phyloP scores from a whole-genome alignment of 2,329 filamentous ascomycete genomes.

The Leptosphaerulina australis region DNA sequence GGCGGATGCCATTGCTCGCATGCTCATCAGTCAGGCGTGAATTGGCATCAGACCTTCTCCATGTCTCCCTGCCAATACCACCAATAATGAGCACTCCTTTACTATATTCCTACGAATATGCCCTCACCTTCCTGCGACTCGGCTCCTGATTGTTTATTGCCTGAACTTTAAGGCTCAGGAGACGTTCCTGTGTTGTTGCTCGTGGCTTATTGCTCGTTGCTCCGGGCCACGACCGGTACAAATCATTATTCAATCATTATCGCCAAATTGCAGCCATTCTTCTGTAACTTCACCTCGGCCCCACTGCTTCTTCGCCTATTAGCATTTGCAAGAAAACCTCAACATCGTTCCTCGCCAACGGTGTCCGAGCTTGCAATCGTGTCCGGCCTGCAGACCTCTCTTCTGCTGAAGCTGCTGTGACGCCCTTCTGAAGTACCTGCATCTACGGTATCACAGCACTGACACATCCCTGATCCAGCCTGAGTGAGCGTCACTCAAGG shows the following conservation, averaged over 20 bases:
- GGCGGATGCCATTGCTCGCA: slow-evolving; percentile 29
- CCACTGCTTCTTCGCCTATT: slow-evolving; percentile 37
- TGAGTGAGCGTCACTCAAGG: slow-evolving; percentile 31
- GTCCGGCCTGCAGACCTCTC: slow-evolving; percentile 27
- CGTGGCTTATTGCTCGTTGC: slow-evolving; percentile 41
- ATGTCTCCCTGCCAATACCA: slow-evolving; percentile 39
- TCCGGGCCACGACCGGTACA: slow-evolving; percentile 40
- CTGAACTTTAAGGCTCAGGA: slow-evolving; percentile 37
- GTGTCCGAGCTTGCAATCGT: slow-evolving; percentile 26
- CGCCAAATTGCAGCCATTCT: slow-evolving; percentile 34
- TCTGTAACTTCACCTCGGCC: slow-evolving; percentile 41
- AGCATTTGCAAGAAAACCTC: slow-evolving; percentile 36
- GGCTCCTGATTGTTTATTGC: slow-evolving; percentile 36
- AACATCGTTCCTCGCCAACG: slow-evolving; percentile 30
- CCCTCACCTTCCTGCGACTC: slow-evolving; percentile 38
- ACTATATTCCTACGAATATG: slow-evolving; percentile 39
- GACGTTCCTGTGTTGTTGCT: slow-evolving; percentile 37
- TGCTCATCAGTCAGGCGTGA: slow-evolving; percentile 25
- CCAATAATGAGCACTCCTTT: slow-evolving; percentile 42
- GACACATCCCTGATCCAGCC: slow-evolving; percentile 33
- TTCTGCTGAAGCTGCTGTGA: slow-evolving; percentile 31
- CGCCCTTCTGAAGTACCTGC: slow-evolving; percentile 41
- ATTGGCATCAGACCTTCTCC: slow-evolving; percentile 30
- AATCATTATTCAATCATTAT: slow-evolving; percentile 38
- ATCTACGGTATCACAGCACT: slow-evolving; percentile 41